A percentile compares a stretch with the other conserved stretches of the same genome.
Evolutionary conservation across 345 rosid genomes (phyloP).

Genomic region (Citrus maxima): DNA sequence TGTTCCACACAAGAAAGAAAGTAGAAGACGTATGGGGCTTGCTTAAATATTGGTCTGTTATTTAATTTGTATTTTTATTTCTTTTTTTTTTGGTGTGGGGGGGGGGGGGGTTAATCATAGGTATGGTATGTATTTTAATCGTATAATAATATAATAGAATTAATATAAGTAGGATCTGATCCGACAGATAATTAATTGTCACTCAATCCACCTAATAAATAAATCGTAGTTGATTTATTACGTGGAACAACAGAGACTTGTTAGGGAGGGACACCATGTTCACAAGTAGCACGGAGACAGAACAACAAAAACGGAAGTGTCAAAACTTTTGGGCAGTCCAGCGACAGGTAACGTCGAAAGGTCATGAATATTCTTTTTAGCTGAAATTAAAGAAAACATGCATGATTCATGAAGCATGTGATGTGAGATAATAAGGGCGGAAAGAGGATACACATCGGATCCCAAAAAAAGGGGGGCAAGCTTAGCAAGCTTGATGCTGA

Average conservation of each 20-base stretch:
- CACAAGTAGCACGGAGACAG: not conserved
- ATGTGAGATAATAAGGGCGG: not conserved
- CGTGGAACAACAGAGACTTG: too few relatives aligned
- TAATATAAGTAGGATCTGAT: too few relatives aligned
- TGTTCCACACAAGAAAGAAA: too few relatives aligned
- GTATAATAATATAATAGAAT: too few relatives aligned
- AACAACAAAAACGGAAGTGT: not conserved
- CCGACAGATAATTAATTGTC: too few relatives aligned
- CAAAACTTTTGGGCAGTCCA: not conserved
- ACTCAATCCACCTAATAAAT: too few relatives aligned
- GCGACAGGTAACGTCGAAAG: not conserved
- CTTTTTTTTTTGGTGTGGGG: accelerated
- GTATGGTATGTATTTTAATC: too few relatives aligned
- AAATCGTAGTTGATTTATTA: too few relatives aligned
- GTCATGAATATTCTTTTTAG: not conserved
- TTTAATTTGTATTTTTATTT: not conserved
- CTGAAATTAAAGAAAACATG: not conserved
- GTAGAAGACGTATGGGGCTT: too few relatives aligned
- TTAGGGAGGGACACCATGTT: not conserved
- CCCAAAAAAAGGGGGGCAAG: not conserved
- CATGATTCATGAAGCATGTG: not conserved
- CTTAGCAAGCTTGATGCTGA: not conserved
- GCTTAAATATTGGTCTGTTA: too few relatives aligned
- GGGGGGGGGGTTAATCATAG: not conserved
- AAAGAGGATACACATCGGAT: not conserved